Conservation (phyloP, 202 grass and related monocot genomes). For the Cymbopogon flexuosus region DNA sequence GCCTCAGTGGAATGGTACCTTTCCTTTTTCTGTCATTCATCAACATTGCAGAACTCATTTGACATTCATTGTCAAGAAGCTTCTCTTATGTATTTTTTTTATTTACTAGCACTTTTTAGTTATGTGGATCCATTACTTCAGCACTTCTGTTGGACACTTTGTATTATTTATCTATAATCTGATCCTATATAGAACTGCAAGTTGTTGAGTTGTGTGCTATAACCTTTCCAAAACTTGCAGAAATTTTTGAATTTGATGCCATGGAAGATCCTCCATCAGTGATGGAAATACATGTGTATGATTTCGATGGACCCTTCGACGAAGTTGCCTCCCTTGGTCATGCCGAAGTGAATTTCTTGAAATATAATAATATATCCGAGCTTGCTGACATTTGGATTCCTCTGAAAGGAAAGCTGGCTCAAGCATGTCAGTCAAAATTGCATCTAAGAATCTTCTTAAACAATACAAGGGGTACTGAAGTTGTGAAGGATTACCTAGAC, state of each 20-base stretch:
- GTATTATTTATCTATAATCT: constrained; percentile 12
- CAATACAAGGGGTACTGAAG: constrained; percentile 64
- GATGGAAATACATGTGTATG: constrained; percentile 77
- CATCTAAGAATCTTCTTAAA: constrained; percentile 91
- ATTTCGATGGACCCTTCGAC: constrained; percentile 97
- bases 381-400: constrained; percentile 82
- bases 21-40: not conserved
- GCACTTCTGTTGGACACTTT: not conserved
- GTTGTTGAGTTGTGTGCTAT: not conserved
- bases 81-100: not conserved
- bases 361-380: constrained; percentile 68
- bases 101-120: not conserved
- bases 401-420: constrained; percentile 80
- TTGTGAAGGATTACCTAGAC: constrained; percentile 67
- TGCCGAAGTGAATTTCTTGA: constrained; percentile 95
- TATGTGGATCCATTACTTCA: not conserved
- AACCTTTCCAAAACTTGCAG: constrained; percentile 46
- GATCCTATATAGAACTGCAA: not conserved
- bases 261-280: constrained; percentile 93
- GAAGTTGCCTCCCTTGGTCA: constrained; percentile 79
- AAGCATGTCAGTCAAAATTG: constrained; percentile 83
- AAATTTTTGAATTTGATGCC: constrained; percentile 98
- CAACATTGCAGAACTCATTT: not conserved
- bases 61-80: not conserved
- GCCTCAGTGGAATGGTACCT: constrained; percentile 89